phyloP scores from a whole-genome alignment of 371 early-diverging fungal species.

The Syncephalastrum contaminatum region DNA sequence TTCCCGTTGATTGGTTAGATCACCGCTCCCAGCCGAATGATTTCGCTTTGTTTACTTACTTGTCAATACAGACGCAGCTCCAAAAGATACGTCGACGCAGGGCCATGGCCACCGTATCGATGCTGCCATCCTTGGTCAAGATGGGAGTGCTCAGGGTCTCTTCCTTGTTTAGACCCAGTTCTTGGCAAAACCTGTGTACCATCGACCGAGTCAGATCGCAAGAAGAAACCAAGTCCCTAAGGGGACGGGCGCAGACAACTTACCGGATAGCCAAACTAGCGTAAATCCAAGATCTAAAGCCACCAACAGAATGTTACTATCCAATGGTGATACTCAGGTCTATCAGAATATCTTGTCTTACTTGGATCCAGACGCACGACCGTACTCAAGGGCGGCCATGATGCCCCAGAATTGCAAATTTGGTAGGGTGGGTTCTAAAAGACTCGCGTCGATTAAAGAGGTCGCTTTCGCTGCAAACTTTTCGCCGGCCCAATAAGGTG shows the following conservation, averaged over 20 bases:
- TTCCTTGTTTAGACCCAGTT: conserved; percentile 59
- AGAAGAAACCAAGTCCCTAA: too few species aligned
- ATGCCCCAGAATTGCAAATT: conserved; percentile 62
- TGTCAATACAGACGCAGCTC: conserved; percentile 55
- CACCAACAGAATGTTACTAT: background rate
- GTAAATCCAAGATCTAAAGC: conserved; percentile 59
- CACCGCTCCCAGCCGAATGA: background rate
- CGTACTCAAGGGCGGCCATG: conserved; percentile 60
- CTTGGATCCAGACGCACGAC: conserved; percentile 59
- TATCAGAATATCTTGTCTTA: conserved; percentile 2
- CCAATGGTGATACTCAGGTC: background rate
- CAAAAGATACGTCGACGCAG: conserved; percentile 59
- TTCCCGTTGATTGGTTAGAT: background rate
- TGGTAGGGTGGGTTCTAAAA: conserved; percentile 54
- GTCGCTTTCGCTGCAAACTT: conserved; percentile 43
- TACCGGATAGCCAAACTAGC: conserved; percentile 58
- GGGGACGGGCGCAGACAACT: too few species aligned
- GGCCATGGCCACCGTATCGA: conserved; percentile 54
- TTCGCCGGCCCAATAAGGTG: conserved; percentile 49
- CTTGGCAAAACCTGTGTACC: conserved; percentile 47
- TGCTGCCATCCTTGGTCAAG: conserved; percentile 23
- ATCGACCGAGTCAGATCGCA: background rate
- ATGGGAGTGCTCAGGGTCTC: conserved; percentile 36
- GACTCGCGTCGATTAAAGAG: conserved; percentile 34
- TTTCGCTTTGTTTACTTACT: conserved; percentile 20